Percentiles rank a stretch among this genome's conserved stretches.
These are phyloP conservation scores for Paxillus rubicundulus DNA, from an alignment of 768 basidiomycete species.

Conservation along the genomic window DNA sequence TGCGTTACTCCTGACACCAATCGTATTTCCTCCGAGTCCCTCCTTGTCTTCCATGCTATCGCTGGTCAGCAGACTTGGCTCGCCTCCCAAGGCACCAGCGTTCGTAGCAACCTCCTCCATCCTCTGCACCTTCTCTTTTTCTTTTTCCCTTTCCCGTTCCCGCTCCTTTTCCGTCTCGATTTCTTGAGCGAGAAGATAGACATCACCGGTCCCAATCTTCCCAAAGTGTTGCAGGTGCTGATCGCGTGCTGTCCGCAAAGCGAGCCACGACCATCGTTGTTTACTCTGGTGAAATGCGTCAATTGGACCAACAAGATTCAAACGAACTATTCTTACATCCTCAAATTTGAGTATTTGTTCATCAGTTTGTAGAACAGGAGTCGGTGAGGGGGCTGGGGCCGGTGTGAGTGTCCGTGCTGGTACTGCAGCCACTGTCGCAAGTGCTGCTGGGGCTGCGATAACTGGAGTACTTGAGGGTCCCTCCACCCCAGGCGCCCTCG, in stretches of 20 bases:
- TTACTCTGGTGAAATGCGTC: conserved; percentile 54
- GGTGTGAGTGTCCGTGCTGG: conserved; percentile 20
- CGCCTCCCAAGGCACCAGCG: conserved; percentile 26
- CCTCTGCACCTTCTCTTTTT: conserved; percentile 29
- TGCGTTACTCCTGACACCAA: conserved; percentile 19
- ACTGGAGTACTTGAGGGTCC: conserved; percentile 26
- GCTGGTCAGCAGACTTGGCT: conserved; percentile 29
- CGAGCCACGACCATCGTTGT: conserved; percentile 77
- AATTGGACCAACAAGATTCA: conserved; percentile 6
- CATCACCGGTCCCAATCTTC: conserved; percentile 79
- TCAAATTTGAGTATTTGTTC: conserved; percentile 56
- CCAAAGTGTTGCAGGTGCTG: conserved; percentile 72
- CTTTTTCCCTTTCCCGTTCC: conserved; percentile 38
- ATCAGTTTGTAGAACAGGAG: conserved; percentile 37
- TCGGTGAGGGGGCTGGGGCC: conserved; percentile 28
- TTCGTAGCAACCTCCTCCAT: conserved; percentile 20
- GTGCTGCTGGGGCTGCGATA: conserved; percentile 5
- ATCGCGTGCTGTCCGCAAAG: conserved; percentile 73
- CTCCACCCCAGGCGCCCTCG: conserved; percentile 31
- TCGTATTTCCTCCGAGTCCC: conserved; percentile 18
- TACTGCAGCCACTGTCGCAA: conserved; percentile 16
- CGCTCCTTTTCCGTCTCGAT: conserved; percentile 38
- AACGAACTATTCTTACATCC: conserved; percentile 43
- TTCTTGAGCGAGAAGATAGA: conserved; percentile 44
- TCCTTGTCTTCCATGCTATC: conserved; percentile 22